Conservation (phyloP, 106 monocot genomes). For the Vanilla planifolia region DNA sequence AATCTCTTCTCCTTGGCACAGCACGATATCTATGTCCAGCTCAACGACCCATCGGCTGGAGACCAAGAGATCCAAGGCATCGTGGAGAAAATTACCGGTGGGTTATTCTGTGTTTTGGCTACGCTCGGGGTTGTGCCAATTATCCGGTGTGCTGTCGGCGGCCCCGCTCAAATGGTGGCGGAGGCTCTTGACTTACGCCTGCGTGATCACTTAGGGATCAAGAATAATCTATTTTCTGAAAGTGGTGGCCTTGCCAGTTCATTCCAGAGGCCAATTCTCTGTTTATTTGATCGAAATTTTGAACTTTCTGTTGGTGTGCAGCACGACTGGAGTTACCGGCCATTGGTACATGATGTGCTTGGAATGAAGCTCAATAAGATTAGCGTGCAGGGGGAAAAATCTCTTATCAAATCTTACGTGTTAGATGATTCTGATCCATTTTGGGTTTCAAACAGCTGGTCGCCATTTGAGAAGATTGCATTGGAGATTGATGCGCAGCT, state of each 20-base stretch:
- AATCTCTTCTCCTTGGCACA: constrained; percentile 77
- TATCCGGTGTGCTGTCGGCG: constrained; percentile 66
- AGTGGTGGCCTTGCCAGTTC: constrained; percentile 28
- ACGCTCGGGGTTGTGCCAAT: constrained; percentile 77
- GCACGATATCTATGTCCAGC: constrained; percentile 45
- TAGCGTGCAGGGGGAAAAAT: constrained; percentile 46
- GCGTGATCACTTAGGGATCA: constrained; percentile 63
- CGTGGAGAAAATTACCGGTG: constrained; percentile 54
- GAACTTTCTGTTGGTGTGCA: constrained; percentile 85
- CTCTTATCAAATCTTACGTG: constrained; percentile 49
- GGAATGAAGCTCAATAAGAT: constrained; percentile 68
- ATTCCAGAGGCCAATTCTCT: constrained; percentile 78
- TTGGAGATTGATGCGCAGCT: constrained; percentile 89
- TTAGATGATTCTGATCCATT: constrained; percentile 71
- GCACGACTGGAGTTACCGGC: constrained; percentile 91
- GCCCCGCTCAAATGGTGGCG: constrained; percentile 91
- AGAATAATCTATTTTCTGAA: constrained; percentile 78
- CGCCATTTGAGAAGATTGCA: constrained; percentile 87
- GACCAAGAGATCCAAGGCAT: constrained; percentile 75
- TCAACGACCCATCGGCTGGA: constrained; percentile 75
- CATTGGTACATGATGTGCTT: constrained; percentile 76
- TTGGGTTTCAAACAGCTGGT: constrained; percentile 76
- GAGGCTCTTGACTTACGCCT: constrained; percentile 58
- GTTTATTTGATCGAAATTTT: constrained; percentile 87
- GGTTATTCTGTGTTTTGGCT: constrained; percentile 73